Percentiles rank a stretch among this genome's conserved stretches.
phyloP scores from a whole-genome alignment of 1,284 basidiomycete species.

The Tilletia setariae region DNA sequence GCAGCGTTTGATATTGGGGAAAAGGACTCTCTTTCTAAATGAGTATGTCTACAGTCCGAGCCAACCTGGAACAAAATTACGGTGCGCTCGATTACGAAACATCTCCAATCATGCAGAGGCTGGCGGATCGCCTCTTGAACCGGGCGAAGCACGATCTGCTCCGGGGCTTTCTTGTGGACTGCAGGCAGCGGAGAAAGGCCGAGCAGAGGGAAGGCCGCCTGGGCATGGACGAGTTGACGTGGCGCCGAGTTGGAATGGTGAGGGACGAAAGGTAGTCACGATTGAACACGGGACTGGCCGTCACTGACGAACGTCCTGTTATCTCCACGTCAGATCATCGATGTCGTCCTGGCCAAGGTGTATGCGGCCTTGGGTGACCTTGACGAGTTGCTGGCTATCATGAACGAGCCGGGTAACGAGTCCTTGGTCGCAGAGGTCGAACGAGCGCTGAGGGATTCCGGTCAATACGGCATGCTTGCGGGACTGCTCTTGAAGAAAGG shows the following conservation, averaged over 20 bases:
- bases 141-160: slow-evolving; percentile 32
- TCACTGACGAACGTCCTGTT: no score
- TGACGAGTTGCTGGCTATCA: background rate
- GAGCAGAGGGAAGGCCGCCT: slow-evolving; percentile 9
- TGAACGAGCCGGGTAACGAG: slow-evolving; percentile 10
- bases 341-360: slow-evolving; percentile 11
- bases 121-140: slow-evolving; percentile 21
- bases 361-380: slow-evolving; percentile 8
- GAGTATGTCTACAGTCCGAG: slow-evolving; percentile 16
- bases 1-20: background rate
- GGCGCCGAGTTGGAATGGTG: slow-evolving; percentile 8
- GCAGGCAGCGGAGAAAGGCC: background rate
- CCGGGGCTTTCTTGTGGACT: slow-evolving; percentile 14
- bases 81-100: slow-evolving; percentile 23
- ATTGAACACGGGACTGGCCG: no score
- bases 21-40: background rate
- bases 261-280: background rate
- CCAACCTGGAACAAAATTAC: slow-evolving; percentile 39
- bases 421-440: background rate
- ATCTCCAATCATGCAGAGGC: slow-evolving; percentile 19
- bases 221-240: slow-evolving; percentile 13
- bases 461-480: slow-evolving; percentile 8
- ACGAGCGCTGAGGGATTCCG: background rate
- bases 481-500: slow-evolving; percentile 11
- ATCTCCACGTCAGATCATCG: slow-evolving; percentile 11